A percentile compares a stretch with the other conserved stretches of the same genome.
These are phyloP conservation scores for Oemleria cerasiformis DNA, from an alignment of 306 rosid genomes.

Conservation along the genomic window DNA sequence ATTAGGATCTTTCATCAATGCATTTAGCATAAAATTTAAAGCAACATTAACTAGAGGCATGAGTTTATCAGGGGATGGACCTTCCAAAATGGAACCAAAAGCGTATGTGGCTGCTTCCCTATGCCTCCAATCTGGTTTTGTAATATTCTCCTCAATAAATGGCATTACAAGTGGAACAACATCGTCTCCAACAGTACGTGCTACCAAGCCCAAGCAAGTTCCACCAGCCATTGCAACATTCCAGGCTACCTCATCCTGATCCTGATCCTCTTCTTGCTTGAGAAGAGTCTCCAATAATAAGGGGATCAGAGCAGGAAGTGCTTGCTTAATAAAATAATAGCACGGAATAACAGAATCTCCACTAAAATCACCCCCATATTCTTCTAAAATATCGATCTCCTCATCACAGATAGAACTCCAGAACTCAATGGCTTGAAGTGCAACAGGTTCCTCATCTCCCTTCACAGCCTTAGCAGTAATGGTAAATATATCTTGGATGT, in stretches of 20 bases:
- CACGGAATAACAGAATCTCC: slow-evolving; percentile 83
- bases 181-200: slow-evolving; percentile 89
- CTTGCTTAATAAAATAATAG: slow-evolving; percentile 81
- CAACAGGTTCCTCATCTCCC: slow-evolving; percentile 92
- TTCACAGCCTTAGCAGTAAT: slow-evolving; percentile 88
- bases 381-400: slow-evolving; percentile 87
- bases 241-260: slow-evolving; percentile 98
- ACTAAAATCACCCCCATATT: slow-evolving; percentile 77
- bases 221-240: slow-evolving; percentile 99
- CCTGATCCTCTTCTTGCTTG: slow-evolving; percentile 95
- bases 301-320: slow-evolving; percentile 81
- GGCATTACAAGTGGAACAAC: slow-evolving; percentile 92
- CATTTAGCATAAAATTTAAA: slow-evolving; percentile 72
- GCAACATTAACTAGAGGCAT: slow-evolving; percentile 76
- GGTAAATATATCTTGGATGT: slow-evolving; percentile 74
- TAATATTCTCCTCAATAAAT: slow-evolving; percentile 82
- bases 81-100: slow-evolving; percentile 91
- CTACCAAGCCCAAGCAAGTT: slow-evolving; percentile 89
- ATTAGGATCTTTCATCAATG: slow-evolving; percentile 72
- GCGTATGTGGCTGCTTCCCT: slow-evolving; percentile 97
- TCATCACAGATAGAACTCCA: slow-evolving; percentile 98
- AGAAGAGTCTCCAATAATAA: slow-evolving; percentile 79
- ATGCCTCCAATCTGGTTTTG: slow-evolving; percentile 91
- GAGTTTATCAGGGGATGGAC: slow-evolving; percentile 88
- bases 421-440: slow-evolving; percentile 89